These are phyloP conservation scores for Phytopythium cucurbitacearum DNA, from an alignment of 352 stramenopile genomes.

Conservation along the genomic window DNA sequence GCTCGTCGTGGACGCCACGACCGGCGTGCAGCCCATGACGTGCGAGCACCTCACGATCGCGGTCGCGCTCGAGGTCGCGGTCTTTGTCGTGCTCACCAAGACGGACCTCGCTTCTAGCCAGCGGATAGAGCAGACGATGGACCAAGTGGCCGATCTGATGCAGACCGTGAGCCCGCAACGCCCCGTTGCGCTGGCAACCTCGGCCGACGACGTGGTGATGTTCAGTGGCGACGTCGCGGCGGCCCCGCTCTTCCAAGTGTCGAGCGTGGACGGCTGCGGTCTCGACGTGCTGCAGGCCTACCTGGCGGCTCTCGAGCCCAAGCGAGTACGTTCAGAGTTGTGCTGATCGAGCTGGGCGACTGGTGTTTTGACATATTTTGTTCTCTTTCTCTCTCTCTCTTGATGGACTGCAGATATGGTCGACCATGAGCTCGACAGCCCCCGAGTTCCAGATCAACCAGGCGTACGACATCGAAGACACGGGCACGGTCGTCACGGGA, in stretches of 20 bases:
- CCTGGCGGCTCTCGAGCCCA: slow-evolving; percentile 51
- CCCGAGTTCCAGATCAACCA: slow-evolving; percentile 79
- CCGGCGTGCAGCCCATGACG: slow-evolving; percentile 73
- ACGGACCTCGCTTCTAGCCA: slow-evolving; percentile 36
- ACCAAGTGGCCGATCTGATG: slow-evolving; percentile 43
- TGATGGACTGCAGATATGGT: slow-evolving; percentile 26
- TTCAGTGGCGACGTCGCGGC: slow-evolving; percentile 9
- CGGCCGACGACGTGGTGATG: slow-evolving; percentile 5
- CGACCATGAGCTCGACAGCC: slow-evolving; percentile 36
- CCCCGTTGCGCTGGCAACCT: slow-evolving; percentile 10
- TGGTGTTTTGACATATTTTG: neutral
- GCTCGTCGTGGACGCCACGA: slow-evolving; percentile 68
- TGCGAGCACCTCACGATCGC: slow-evolving; percentile 77
- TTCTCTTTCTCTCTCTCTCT: slow-evolving; percentile 1
- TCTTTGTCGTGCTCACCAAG: slow-evolving; percentile 86
- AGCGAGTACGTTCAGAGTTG: slow-evolving; percentile 25
- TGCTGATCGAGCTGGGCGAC: neutral
- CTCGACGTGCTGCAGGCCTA: slow-evolving; percentile 55
- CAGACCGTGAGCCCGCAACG: slow-evolving; percentile 24
- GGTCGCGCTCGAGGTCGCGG: slow-evolving; percentile 53
- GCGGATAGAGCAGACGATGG: slow-evolving; percentile 44
- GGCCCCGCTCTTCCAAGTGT: slow-evolving; percentile 63
- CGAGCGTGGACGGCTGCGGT: slow-evolving; percentile 50
- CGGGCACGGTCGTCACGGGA: slow-evolving; percentile 62
- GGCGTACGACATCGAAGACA: slow-evolving; percentile 70